Conservation (phyloP, 208 protist genomes). For the Trypanosoma theileri region DNA sequence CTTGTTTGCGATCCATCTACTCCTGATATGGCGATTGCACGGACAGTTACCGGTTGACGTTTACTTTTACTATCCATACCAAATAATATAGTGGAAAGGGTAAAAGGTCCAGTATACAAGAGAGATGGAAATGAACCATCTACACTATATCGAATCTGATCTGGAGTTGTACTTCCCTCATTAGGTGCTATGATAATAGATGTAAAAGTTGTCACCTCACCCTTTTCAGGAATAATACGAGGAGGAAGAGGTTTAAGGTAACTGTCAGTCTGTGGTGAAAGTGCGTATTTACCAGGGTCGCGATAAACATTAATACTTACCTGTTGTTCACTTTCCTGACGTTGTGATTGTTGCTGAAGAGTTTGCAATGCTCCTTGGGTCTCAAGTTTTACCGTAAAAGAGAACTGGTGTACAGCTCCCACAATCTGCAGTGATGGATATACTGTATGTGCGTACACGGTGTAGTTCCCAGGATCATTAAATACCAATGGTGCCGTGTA, state of each 20-base stretch:
- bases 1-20: constrained; percentile 30
- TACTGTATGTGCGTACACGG: constrained; percentile 68
- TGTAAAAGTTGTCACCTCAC: constrained; percentile 73
- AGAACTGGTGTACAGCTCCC: constrained; percentile 67
- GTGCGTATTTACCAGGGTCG: not conserved
- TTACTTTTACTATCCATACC: constrained; percentile 20
- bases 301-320: constrained; percentile 5
- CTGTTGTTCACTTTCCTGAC: not conserved
- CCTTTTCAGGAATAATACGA: constrained; percentile 50
- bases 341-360: not conserved
- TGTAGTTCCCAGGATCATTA: constrained; percentile 49
- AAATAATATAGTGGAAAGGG: constrained; percentile 53
- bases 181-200: constrained; percentile 62
- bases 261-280: not conserved
- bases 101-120: constrained; percentile 74
- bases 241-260: constrained; percentile 29
- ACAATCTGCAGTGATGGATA: constrained; percentile 44
- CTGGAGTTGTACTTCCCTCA: constrained; percentile 39
- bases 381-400: constrained; percentile 36
- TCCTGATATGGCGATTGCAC: constrained; percentile 48
- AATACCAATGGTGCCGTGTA: constrained; percentile 67
- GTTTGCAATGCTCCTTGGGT: not conserved
- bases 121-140: constrained; percentile 75
- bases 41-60: constrained; percentile 38
- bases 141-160: constrained; percentile 81